Evolutionary conservation across 148 eudicot genomes (phyloP), one percentile per base, ranked within the genome.

Genomic region (Vaccinium macrocarpon): DNA sequence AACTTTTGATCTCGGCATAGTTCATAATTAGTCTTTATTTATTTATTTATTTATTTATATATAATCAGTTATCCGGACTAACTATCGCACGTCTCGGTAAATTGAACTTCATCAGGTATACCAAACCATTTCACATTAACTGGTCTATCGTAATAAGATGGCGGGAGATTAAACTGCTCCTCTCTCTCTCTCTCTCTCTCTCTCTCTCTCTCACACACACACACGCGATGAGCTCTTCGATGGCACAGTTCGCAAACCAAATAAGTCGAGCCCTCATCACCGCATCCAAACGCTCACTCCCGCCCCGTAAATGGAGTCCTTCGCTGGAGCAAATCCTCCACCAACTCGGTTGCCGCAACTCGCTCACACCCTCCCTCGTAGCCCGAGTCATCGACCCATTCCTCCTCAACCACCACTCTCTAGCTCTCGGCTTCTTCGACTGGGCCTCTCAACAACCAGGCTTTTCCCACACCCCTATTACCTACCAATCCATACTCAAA

Each of bases 381-480:
- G 90, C 95, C 87, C 89, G 84, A 85, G 93, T 96, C 91, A 94
- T 96, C 85, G 97, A 96, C 88, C 97, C 98, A 6, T 88, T 86
- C 86, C 98, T 95, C 82, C 90, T 96, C 79, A 51, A 84, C 79
- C 95, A 94, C 88, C 98, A 90, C 8, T 91, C 92, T 57, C 93
- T 96, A 11, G 94, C 98, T 25, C 86, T 91, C 5, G 99, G 98
- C 14, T 93, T 96, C 90, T 94, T 96, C 94, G 86, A 94, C 48
- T 94, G 99, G 99, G 95, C 95, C 7, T 87, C 99, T 66, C 97
- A 96, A 38, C 98, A 93, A 76, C 98, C 95, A 51, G 88, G 89
- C 29, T 94, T 94, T 55, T 85, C 85, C 66, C 98, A 94, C 85
- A 88, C 95, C 68, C 80, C 93, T 46, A 10, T 61, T 13, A 84